Percentiles rank a stretch among this genome's conserved stretches.
Evolutionary conservation across 148 eudicot species (phyloP).

Genomic region (Silene uniflora): DNA sequence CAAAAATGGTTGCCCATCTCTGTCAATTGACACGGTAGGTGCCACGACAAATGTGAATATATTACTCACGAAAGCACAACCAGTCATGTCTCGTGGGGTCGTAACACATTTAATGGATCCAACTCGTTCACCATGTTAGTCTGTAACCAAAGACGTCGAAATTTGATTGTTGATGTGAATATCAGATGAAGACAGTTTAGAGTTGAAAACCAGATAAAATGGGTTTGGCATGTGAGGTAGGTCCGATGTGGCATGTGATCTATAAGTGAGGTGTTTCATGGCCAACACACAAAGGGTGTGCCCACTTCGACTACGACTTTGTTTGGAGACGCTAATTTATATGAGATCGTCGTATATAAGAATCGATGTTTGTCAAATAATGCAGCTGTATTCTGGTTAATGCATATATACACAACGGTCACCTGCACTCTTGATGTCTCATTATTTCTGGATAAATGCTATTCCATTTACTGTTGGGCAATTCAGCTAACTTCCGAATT

Average conservation of each 20-base stretch:
- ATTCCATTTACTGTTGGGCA: background rate
- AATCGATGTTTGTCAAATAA: too few species aligned
- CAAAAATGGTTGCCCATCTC: background rate
- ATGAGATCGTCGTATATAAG: too few species aligned
- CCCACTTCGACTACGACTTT: background rate
- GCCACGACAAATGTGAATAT: background rate
- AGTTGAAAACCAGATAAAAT: background rate
- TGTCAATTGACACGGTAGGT: background rate
- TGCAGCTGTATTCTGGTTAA: background rate
- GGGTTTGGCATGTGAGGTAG: constrained; percentile 35
- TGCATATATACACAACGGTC: background rate
- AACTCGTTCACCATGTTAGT: constrained; percentile 12
- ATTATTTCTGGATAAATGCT: background rate
- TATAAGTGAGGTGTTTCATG: background rate
- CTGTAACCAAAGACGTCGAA: constrained; percentile 6
- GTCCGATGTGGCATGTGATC: constrained; percentile 32
- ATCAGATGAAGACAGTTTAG: background rate
- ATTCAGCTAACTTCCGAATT: too few species aligned
- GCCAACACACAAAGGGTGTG: background rate
- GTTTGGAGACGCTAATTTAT: background rate
- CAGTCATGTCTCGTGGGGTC: background rate
- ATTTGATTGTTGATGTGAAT: background rate
- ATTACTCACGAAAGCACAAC: background rate
- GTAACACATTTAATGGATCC: constrained; percentile 12
- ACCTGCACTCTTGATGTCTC: background rate